A percentile compares a stretch with the other conserved stretches of the same genome.
phyloP scores from a whole-genome alignment of 2,329 filamentous ascomycete species.

The Endoconidiophora laricicola region DNA sequence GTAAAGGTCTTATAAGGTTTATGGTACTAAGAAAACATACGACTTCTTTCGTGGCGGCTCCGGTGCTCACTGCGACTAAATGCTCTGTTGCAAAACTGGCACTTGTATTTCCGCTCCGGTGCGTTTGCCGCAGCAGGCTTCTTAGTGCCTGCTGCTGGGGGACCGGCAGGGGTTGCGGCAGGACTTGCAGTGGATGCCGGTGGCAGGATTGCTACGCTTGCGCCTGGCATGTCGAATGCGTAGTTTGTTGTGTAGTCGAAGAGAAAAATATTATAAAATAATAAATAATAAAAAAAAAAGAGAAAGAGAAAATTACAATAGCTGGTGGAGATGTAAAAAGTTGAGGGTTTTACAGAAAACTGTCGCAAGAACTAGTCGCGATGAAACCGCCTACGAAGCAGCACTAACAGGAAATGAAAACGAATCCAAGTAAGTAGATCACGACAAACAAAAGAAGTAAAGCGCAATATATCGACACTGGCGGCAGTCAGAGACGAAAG shows the following conservation, averaged over 20 bases:
- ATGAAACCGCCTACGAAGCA: not conserved
- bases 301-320: not conserved
- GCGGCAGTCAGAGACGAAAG: not conserved
- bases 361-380: not conserved
- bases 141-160: constrained; percentile 33
- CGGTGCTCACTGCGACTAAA: constrained; percentile 96
- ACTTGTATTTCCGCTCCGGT: constrained; percentile 98
- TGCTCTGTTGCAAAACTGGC: constrained; percentile 93
- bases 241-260: constrained; percentile 17
- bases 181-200: constrained; percentile 40
- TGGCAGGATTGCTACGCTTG: constrained; percentile 47
- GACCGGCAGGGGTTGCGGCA: constrained; percentile 58
- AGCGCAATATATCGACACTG: not conserved
- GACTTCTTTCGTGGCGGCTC: constrained; percentile 90
- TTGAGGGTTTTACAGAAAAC: not conserved
- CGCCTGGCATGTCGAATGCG: constrained; percentile 47
- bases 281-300: not conserved
- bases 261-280: not conserved
- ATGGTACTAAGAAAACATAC: constrained; percentile 44
- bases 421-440: not conserved
- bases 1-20: not conserved
- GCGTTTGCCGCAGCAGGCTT: constrained; percentile 17
- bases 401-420: not conserved
- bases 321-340: not conserved
- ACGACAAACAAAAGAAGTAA: not conserved